Evolutionary conservation across 2,329 filamentous ascomycete genomes (phyloP), one percentile per base, ranked within the genome.

Genomic region (Ophiocordyceps australis): DNA sequence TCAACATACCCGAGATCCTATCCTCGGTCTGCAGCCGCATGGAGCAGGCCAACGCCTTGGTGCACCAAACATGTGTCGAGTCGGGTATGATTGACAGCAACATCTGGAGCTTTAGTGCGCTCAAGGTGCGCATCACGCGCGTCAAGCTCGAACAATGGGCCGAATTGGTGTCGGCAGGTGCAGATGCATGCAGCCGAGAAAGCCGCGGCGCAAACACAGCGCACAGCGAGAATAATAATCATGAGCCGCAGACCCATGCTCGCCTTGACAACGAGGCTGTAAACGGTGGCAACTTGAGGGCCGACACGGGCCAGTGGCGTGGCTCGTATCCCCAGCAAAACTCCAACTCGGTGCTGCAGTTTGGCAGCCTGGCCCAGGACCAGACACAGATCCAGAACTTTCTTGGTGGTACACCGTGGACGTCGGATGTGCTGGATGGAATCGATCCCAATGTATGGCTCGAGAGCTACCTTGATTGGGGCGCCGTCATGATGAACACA

Each of bases 131-230:
- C 13, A 54, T 63, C 18, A 55, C 55, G 1, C 51, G 50, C 6
- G 42, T 51, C 4, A 62, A 61, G 31, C 33, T 65, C 0, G 55
- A 59, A 26, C 46, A 50, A 11, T 64, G 56, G 53, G 49, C 55
- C 0, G 58, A 62, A 25, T 44, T 58, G 1, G 50, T 61, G 0
- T 46, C 54, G 0, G 46, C 46, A 2, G 47, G 54, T 2, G 47
- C 41, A 2, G 41, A 42, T 2, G 34, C 38, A 0, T 29, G 39
- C 0, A 40, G 34, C 9, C 32, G 46, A 3, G 31, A 40, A 0
- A 7, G 20, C 19, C 8, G 20, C 16, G 23, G 16, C 30, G n/a
- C 20, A 20, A 26, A 9, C 23, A 22, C 14, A 14, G 21, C 15
- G 16, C 16, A 14, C 17, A 25, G n/a, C 15, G 14, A 19, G 12